Evolutionary conservation across 495 filamentous ascomycete genomes (phyloP).

Genomic region (Clavariopsis aquatica): DNA sequence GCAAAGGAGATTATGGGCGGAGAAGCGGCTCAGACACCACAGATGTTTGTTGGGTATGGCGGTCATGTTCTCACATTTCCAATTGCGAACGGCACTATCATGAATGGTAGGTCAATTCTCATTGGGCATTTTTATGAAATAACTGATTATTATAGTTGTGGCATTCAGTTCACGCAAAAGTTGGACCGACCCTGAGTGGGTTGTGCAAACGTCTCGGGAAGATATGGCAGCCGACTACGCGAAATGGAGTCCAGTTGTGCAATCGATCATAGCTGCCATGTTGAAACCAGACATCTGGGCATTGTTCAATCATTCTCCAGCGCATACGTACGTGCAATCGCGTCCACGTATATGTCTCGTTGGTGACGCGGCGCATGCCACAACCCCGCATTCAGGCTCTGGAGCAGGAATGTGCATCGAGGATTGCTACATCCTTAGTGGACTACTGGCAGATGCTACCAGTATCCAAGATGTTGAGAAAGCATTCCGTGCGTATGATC

Average conservation of each 20-base stretch:
- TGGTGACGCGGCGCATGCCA: slow-evolving; percentile 71
- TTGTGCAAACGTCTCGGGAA: slow-evolving; percentile 56
- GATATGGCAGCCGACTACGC: slow-evolving; percentile 58
- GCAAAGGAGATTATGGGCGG: slow-evolving; percentile 57
- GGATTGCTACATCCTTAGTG: slow-evolving; percentile 62
- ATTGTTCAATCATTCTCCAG: slow-evolving; percentile 61
- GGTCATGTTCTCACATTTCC: slow-evolving; percentile 66
- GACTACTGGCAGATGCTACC: slow-evolving; percentile 53
- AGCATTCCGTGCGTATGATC: slow-evolving; percentile 64
- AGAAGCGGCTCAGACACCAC: slow-evolving; percentile 50
- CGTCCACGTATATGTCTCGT: slow-evolving; percentile 56
- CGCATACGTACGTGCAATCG: slow-evolving; percentile 55
- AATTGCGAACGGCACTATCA: slow-evolving; percentile 61
- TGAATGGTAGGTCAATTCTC: slow-evolving; percentile 50
- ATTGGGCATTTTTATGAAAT: not conserved
- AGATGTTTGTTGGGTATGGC: slow-evolving; percentile 59
- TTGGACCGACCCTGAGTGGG: slow-evolving; percentile 59
- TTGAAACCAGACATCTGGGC: slow-evolving; percentile 51
- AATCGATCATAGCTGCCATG: slow-evolving; percentile 51
- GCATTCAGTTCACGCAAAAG: slow-evolving; percentile 48
- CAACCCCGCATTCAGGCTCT: slow-evolving; percentile 68
- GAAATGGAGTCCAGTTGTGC: slow-evolving; percentile 54
- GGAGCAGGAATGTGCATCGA: slow-evolving; percentile 70
- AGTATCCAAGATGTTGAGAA: slow-evolving; percentile 46
- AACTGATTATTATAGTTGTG: slow-evolving; percentile 42